Evolutionary conservation across 2,329 filamentous ascomycete species (phyloP).

Genomic region (Furcasterigmium furcatum): DNA sequence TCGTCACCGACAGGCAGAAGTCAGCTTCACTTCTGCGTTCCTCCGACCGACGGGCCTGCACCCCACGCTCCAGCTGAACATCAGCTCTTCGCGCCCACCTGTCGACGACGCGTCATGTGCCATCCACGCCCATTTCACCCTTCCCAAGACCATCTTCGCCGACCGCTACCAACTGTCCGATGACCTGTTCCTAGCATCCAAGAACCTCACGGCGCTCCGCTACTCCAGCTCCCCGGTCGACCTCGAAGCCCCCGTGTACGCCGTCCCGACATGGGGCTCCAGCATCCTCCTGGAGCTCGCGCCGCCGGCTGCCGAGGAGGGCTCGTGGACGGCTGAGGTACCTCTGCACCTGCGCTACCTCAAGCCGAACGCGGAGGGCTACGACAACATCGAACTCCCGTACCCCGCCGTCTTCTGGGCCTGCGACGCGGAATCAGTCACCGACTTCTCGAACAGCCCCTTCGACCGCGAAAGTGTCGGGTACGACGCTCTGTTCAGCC

Average conservation of each 20-base stretch:
- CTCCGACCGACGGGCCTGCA: constrained; percentile 76
- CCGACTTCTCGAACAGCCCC: constrained; percentile 71
- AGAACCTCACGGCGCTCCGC: constrained; percentile 69
- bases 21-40: constrained; percentile 62
- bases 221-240: constrained; percentile 76
- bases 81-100: constrained; percentile 52
- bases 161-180: constrained; percentile 85
- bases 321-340: constrained; percentile 62
- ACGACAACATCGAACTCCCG: constrained; percentile 58
- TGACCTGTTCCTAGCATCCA: constrained; percentile 72
- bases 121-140: constrained; percentile 76
- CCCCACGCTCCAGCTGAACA: constrained; percentile 68
- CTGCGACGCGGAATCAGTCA: constrained; percentile 64
- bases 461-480: constrained; percentile 85
- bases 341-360: constrained; percentile 87
- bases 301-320: constrained; percentile 35
- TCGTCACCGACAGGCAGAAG: constrained; percentile 54
- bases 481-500: constrained; percentile 77
- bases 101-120: constrained; percentile 59
- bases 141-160: constrained; percentile 78
- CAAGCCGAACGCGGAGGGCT: constrained; percentile 53
- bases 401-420: constrained; percentile 91
- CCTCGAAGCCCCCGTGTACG: constrained; percentile 86
- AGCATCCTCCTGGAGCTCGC: constrained; percentile 72
- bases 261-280: constrained; percentile 74